A percentile compares a stretch with the other conserved stretches of the same genome.
phyloP scores from a whole-genome alignment of 2,329 filamentous ascomycete species.

The Neonectria sp. region DNA sequence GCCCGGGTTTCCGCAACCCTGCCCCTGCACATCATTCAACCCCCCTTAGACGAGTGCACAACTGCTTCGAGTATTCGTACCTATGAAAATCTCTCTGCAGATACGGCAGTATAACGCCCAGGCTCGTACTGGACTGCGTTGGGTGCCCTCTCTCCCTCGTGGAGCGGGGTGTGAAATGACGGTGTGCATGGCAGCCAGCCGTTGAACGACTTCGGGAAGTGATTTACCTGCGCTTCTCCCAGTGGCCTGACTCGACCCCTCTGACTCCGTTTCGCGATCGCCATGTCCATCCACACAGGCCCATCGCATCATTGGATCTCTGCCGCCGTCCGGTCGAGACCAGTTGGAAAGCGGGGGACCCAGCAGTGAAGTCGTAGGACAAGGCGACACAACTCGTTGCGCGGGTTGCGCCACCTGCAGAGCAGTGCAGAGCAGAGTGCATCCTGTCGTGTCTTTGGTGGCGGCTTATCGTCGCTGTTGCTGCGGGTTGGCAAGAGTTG shows the following conservation, averaged over 20 bases:
- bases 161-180: conserved; percentile 45
- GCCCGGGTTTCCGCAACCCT: conserved; percentile 34
- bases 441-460: not conserved
- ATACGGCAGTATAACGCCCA: not conserved
- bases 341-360: conserved; percentile 1
- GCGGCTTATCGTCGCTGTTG: not conserved
- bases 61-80: conserved; percentile 1
- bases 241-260: conserved; percentile 20
- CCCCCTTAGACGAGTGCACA: conserved; percentile 6
- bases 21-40: conserved; percentile 41
- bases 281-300: not conserved
- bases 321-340: conserved; percentile 15
- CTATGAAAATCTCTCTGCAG: not conserved
- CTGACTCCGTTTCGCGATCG: conserved; percentile 18
- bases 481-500: not conserved
- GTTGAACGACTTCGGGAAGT: conserved; percentile 27
- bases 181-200: conserved; percentile 39
- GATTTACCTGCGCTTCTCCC: conserved; percentile 11
- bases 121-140: conserved; percentile 1
- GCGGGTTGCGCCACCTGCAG: conserved; percentile 43
- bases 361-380: conserved; percentile 20
- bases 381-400: conserved; percentile 29
- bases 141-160: not conserved
- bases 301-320: conserved; percentile 5
- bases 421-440: not conserved